phyloP scores from a whole-genome alignment of 345 rosid genomes.

The Firmiana major region DNA sequence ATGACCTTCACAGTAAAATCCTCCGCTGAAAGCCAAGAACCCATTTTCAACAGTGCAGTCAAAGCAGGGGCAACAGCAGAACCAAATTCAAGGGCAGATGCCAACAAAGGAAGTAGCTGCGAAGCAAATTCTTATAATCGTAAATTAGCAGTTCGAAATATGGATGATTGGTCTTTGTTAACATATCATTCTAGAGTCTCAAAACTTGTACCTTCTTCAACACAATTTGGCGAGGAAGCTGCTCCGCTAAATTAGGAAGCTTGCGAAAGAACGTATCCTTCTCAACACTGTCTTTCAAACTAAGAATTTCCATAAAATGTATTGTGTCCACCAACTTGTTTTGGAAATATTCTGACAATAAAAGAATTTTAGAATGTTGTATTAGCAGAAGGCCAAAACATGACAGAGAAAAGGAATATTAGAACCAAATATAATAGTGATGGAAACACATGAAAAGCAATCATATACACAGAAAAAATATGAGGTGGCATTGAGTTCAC shows the following conservation, averaged over 20 bases:
- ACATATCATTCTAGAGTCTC: slow-evolving; percentile 21
- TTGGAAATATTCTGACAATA: slow-evolving; percentile 88
- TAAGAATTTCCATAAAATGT: slow-evolving; percentile 98
- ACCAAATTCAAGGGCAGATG: slow-evolving; percentile 97
- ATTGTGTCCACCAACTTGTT: slow-evolving; percentile 99
- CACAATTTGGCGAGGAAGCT: slow-evolving; percentile 96
- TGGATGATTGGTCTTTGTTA: slow-evolving; percentile 2
- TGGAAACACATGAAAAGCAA: neutral
- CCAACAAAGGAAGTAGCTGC: slow-evolving; percentile 95
- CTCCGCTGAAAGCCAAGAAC: slow-evolving; percentile 90
- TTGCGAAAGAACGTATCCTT: slow-evolving; percentile 96
- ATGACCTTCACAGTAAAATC: slow-evolving; percentile 83
- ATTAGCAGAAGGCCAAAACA: slow-evolving; percentile 7
- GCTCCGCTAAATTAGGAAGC: slow-evolving; percentile 94
- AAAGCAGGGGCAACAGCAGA: slow-evolving; percentile 96
- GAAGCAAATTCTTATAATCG: slow-evolving; percentile 32
- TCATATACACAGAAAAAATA: neutral
- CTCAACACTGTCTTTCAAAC: slow-evolving; percentile 89
- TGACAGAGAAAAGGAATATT: neutral
- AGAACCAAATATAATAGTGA: neutral
- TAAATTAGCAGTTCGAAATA: slow-evolving; percentile 18
- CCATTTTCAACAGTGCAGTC: slow-evolving; percentile 88
- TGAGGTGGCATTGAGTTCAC: neutral
- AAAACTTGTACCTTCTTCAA: slow-evolving; percentile 68
- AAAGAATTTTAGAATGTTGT: slow-evolving; percentile 13